A percentile compares a stretch with the other conserved stretches of the same genome.
phyloP scores from a whole-genome alignment of 345 rosid genomes.

The Theobroma cacao region DNA sequence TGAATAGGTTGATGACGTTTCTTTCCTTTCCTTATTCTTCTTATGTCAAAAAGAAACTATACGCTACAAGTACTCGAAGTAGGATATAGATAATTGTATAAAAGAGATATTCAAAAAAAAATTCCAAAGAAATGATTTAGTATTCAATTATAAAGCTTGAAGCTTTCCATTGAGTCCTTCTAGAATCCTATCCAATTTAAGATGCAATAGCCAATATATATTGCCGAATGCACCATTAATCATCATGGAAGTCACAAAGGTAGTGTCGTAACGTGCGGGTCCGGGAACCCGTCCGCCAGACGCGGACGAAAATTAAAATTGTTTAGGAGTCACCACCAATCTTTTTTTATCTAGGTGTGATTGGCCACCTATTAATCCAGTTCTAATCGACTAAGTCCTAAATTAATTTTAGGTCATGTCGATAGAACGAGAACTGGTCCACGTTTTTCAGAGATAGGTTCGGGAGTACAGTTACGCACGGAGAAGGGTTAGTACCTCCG shows the following conservation, averaged over 20 bases:
- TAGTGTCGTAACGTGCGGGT: no score
- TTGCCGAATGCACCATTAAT: not conserved
- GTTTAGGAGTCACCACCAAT: no score
- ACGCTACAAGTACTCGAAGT: not conserved
- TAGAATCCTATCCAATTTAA: not conserved
- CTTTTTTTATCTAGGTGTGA: no score
- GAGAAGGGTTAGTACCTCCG: no score
- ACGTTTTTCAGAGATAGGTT: no score
- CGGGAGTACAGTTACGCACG: no score
- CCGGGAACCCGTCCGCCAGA: no score
- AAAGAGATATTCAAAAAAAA: not conserved
- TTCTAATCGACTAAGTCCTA: no score
- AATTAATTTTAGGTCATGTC: no score
- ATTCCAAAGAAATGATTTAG: not conserved
- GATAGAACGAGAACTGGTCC: no score
- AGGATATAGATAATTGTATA: not conserved
- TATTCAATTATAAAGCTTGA: not conserved
- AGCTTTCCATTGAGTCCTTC: not conserved
- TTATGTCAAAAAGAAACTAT: not conserved
- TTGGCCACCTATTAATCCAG: no score
- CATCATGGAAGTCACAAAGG: not conserved
- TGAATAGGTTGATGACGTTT: not conserved
- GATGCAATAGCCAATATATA: not conserved
- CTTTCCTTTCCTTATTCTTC: not conserved
- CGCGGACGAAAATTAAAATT: no score